Evolutionary conservation across 352 stramenopile genomes (phyloP).

Genomic region (Phytophthora citrophthora): DNA sequence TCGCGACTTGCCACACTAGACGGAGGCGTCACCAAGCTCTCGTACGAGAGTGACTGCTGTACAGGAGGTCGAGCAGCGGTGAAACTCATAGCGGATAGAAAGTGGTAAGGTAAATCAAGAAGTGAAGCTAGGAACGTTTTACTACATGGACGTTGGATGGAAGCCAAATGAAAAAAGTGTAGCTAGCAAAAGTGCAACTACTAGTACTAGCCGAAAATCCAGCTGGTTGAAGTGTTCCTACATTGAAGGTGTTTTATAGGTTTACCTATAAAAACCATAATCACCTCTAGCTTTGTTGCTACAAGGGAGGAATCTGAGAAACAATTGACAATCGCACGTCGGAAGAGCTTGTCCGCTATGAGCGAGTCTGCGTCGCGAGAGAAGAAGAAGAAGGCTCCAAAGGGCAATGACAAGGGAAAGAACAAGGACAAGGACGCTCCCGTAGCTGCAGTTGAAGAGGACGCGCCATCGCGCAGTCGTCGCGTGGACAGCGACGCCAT

Average conservation of each 20-base stretch:
- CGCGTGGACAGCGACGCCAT: conserved; percentile 17
- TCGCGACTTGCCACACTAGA: conserved; percentile 19
- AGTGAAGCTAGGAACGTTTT: conserved; percentile 1
- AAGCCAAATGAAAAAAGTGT: conserved; percentile 1
- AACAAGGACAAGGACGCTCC: conserved; percentile 1
- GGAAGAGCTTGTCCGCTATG: conserved; percentile 1
- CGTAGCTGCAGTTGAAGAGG: neutral
- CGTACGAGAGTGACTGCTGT: conserved; percentile 23
- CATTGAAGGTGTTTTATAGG: too few relatives aligned
- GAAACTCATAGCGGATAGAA: conserved; percentile 3
- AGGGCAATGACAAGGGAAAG: neutral
- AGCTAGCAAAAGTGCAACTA: conserved; percentile 11
- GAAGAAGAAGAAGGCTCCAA: conserved; percentile 20
- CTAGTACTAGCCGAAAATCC: too few relatives aligned
- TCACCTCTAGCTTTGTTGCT: too few relatives aligned
- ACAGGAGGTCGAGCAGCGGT: conserved; percentile 7
- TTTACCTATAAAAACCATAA: too few relatives aligned
- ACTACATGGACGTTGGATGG: too few relatives aligned
- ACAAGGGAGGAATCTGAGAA: too few relatives aligned
- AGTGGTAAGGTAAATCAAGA: neutral
- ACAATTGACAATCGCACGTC: too few relatives aligned
- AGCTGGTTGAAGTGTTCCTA: too few relatives aligned
- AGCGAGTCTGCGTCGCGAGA: conserved; percentile 19
- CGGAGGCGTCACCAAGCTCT: conserved; percentile 26
- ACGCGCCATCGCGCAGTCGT: conserved; percentile 15